Evolutionary conservation across 1,284 basidiomycete genomes (phyloP), one percentile per base, ranked within the genome.

Genomic region (Anthracocystis setariae): DNA sequence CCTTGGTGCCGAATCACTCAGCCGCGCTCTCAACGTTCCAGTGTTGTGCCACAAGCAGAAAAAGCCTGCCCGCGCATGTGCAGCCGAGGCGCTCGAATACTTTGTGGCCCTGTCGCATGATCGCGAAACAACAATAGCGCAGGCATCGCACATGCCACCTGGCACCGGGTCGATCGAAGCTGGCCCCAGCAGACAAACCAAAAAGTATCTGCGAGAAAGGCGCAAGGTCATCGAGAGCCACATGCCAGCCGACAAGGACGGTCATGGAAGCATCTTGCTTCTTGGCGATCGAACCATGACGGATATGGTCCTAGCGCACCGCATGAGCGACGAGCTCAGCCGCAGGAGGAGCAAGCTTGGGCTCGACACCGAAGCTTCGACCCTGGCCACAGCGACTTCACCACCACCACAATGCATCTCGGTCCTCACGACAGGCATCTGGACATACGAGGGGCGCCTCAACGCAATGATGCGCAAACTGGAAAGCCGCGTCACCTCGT

Each of bases 251-350:
- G 87, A 88, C 73, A 85, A 87, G 44, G 87, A 88, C 12, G 50
- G 52, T 7, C 8, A 32, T 9, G 55, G 74, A 61, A 82, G 63
- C 18, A 86, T 96, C 32, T 84, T 96, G 60, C 84, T 96, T 18
- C 88, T 98, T 10, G 94, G 94, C 1, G 94, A 98, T 84, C 87
- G 94, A 10, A 85, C 94, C 39, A 91, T 94, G 78, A 98, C 94
- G 0, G 94, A 98, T 82, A 86, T 94, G 18, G 88, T 96, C 43
- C 86, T 97, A 78, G 91, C 93, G 5, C 90, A 91, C 71, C 89
- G 92, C 2, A 83, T 87, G 44, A 79, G 81, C 4, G 52, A 68
- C 25, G 56, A 67, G 46, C 73, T 78, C 39, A 47, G 17, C 1
- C 60, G 60, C 8, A 49, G 75, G 18, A 46, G 64, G 23, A 52